Base-by-base conservation (phyloP, 2,329 filamentous ascomycete genomes). In the Cladosporium sp. region DNA sequence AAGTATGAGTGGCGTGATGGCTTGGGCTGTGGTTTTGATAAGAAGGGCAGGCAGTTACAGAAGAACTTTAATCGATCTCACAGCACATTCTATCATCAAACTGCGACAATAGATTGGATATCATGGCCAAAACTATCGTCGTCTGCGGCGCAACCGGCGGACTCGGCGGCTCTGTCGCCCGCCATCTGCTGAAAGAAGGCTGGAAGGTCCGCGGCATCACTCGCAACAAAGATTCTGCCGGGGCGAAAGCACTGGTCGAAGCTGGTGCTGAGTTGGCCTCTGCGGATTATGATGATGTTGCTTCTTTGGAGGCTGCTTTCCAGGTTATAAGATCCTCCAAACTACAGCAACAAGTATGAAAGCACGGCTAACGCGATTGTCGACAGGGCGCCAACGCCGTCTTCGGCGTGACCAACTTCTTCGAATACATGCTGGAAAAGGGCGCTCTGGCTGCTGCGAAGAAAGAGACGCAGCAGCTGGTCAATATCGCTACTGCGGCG, bases 151-250 rank as follows among this genome's bases (percentile, higher is more conserved):
- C 64, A 47, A 68, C 66, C 14, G 66, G 66, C 55, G 26, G 36
- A 4, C 72, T 73, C 44, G 73, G 73, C 28, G 71, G 70, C 6
- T 68, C 68, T 14, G 70, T 74, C 4, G 71, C 68, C 21, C 66
- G 67, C 26, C 49, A 59, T 8, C 32, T 73, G 11, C 67, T 73
- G 12, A 67, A 72, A 49, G 70, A 69, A 15, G 66, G 66, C 15
- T 75, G 69, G 68, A 68, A 68, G 54, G 68, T 75, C 36, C 67
- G 72, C 10, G 71, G 64, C 11, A 70, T 75, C n/a, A 74, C 73
- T 3, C 67, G 73, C 21, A 73, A 75, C 51, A 55, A 67, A 2
- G 34, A 64, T 36, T 70, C 69, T 30, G 68, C 71, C 26, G 67
- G 68, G 7, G 72, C 72, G 4, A 69, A 72, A 55, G 65, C 51